These are phyloP conservation scores for Colletotrichum gloeosporioides DNA, from an alignment of 2,329 filamentous ascomycete species.

Conservation along the genomic window DNA sequence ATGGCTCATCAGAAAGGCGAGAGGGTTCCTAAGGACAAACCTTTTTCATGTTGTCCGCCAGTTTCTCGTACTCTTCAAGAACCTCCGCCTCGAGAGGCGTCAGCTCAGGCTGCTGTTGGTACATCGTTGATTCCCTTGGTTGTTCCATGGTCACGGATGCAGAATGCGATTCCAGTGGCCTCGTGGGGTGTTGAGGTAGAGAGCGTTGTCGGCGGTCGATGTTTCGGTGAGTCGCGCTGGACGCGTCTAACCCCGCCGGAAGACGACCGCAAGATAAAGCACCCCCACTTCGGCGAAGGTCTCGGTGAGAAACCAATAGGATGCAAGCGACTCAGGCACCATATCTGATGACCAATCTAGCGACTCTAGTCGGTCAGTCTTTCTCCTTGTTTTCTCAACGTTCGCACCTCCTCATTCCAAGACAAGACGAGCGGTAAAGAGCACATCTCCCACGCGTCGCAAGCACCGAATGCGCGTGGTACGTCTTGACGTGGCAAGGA, in stretches of 20 bases:
- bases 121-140: slow-evolving; percentile 26
- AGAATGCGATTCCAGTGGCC: not conserved
- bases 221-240: slow-evolving; percentile 16
- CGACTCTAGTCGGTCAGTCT: not conserved
- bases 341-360: not conserved
- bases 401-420: not conserved
- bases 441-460: not conserved
- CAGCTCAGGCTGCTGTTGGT: slow-evolving; percentile 59
- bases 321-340: not conserved
- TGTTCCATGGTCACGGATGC: slow-evolving; percentile 7
- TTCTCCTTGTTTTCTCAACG: not conserved
- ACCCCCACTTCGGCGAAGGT: not conserved
- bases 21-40: slow-evolving; percentile 49
- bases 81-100: slow-evolving; percentile 90
- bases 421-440: not conserved
- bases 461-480: not conserved
- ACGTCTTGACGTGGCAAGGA: slow-evolving; percentile 17
- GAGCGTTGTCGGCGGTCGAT: not conserved
- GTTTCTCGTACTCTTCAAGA: slow-evolving; percentile 87
- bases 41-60: slow-evolving; percentile 91
- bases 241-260: slow-evolving; percentile 17
- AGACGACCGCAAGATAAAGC: not conserved
- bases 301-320: slow-evolving; percentile 3
- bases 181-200: not conserved
- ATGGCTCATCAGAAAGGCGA: not conserved